Evolutionary conservation across 371 early-diverging fungal genomes (phyloP), one percentile per base, ranked within the genome.

Genomic region (Rhizopus stolonifer): DNA sequence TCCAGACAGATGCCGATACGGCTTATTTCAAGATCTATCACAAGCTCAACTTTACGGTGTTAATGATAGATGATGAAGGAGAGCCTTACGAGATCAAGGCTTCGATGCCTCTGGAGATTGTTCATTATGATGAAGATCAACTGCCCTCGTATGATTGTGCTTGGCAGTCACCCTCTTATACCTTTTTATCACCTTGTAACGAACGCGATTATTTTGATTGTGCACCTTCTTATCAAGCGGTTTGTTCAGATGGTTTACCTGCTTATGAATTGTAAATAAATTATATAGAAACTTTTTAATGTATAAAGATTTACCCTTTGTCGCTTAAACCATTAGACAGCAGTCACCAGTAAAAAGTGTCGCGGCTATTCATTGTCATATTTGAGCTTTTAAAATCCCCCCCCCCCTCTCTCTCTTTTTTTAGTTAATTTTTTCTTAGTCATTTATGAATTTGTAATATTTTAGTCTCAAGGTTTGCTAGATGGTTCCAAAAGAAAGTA

Each of bases 21-120:
- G 53, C 46, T 1, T 58, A 62, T 42, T 65, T 70, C n/a, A 49
- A 51, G 17, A 61, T 75, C 6, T 58, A 61, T 24, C 76, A 75
- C 29, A 65, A 72, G 46, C 29, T 72, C 14, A 64, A 68, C 29
- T 69, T 67, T 18, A 67, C 67, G 6, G 57, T 75, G 49, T 62
- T 63, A 0, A 38, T 74, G 15, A 61, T 70, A 22, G 58, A 69
- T 18, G 17, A 19, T 8, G 38, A 57, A 15, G 65, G 66, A 1
- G 42, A 55, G 3, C 19, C 61, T 1, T 54, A 60, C 2, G 76
- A 75, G 40, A 44, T 71, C 11, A 61, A 72, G 9, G 62, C 61
- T 3, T 43, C 70, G 3, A 46, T 75, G 23, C 72, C 76, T 0
- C 43, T 75, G 19, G 54, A 56, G 2, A 57, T 75, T 25, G 17